These are phyloP conservation scores for Lepidium didymum DNA, from an alignment of 345 rosid genomes.

Conservation along the genomic window DNA sequence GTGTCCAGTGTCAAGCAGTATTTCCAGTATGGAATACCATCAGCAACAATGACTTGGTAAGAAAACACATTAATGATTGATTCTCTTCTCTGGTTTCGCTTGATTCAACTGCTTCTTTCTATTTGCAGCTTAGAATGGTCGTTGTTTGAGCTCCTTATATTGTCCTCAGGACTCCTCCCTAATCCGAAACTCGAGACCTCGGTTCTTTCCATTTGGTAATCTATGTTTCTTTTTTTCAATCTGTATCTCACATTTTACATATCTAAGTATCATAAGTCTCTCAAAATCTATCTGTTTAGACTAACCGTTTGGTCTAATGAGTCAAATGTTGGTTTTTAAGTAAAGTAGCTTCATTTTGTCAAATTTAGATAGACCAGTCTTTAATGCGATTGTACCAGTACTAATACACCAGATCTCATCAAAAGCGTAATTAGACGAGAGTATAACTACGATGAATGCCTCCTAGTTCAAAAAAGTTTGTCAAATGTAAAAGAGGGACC, in stretches of 20 bases:
- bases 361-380: not conserved
- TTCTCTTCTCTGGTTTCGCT: not conserved
- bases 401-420: no score
- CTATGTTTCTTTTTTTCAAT: not conserved
- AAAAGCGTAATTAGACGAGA: no score
- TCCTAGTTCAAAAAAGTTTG: no score
- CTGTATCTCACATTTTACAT: not conserved
- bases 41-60: slow-evolving; percentile 50
- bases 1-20: slow-evolving; percentile 24
- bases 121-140: slow-evolving; percentile 61
- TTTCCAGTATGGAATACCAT: slow-evolving; percentile 36
- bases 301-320: not conserved
- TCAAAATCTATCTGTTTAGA: no score
- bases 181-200: slow-evolving; percentile 61
- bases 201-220: slow-evolving; percentile 58
- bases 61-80: not conserved
- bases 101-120: not conserved
- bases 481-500: not conserved
- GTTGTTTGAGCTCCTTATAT: slow-evolving; percentile 44
- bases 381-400: no score
- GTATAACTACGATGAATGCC: no score
- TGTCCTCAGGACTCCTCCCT: slow-evolving; percentile 49
- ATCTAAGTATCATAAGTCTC: not conserved
- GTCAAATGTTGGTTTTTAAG: not conserved
- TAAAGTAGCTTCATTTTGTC: not conserved